Evolutionary conservation across 176 grass and related monocot species (phyloP).

Genomic region (Oryza meridionalis): DNA sequence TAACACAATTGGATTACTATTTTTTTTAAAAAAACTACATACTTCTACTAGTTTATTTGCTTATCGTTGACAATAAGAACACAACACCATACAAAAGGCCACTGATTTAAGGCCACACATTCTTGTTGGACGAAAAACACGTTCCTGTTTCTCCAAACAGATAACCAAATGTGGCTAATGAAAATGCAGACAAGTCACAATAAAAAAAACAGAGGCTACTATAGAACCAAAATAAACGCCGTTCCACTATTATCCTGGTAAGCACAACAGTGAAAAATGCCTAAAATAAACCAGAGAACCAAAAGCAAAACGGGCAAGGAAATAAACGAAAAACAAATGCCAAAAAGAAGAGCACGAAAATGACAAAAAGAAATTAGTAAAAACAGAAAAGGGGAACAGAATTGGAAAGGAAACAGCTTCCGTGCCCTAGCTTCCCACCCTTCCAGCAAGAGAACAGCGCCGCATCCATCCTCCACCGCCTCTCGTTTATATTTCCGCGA

Average conservation of each 20-base stretch:
- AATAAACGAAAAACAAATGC: neutral
- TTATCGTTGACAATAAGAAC: neutral
- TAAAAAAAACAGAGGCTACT: too few relatives aligned
- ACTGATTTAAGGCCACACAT: neutral
- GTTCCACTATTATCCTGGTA: too few relatives aligned
- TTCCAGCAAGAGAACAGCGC: neutral
- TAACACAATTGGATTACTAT: too few relatives aligned
- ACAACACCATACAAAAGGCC: neutral
- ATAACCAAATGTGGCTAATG: neutral
- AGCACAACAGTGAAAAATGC: too few relatives aligned
- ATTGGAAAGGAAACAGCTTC: neutral
- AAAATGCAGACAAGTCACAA: too few relatives aligned
- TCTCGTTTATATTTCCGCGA: conserved; percentile 43
- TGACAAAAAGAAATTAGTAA: neutral
- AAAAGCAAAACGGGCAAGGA: neutral
- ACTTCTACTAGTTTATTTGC: neutral
- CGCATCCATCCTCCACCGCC: conserved; percentile 8
- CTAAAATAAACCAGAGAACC: too few relatives aligned
- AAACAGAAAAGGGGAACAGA: neutral
- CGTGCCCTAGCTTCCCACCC: conserved; percentile 45
- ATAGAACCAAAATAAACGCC: too few relatives aligned
- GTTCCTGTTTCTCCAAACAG: neutral
- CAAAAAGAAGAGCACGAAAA: neutral
- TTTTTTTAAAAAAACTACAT: too few relatives aligned
- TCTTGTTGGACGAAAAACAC: neutral